These are phyloP conservation scores for Sarocladium oryzae DNA, from an alignment of 2,329 filamentous ascomycete species.

Conservation along the genomic window DNA sequence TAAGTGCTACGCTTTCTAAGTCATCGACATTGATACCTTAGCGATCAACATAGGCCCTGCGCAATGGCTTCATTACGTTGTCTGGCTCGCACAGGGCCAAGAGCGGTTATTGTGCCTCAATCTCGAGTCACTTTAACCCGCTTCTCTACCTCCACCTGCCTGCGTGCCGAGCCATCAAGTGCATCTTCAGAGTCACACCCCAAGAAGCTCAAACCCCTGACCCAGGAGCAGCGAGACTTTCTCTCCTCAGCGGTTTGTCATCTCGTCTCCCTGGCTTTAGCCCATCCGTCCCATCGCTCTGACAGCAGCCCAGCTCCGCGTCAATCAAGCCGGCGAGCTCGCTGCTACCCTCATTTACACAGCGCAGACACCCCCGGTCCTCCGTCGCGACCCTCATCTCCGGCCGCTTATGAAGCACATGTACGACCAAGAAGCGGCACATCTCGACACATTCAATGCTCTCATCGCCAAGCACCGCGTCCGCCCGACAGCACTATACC, in stretches of 20 bases:
- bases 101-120: neutral
- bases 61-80: conserved; percentile 17
- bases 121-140: neutral
- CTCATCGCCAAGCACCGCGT: conserved; percentile 82
- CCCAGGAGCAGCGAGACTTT: conserved; percentile 63
- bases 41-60: neutral
- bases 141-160: conserved; percentile 4
- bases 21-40: neutral
- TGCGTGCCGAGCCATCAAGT: conserved; percentile 12
- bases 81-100: conserved; percentile 12
- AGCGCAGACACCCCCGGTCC: conserved; percentile 76
- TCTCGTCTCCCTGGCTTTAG: too few species aligned
- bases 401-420: conserved; percentile 92
- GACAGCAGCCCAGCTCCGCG: conserved; percentile 57
- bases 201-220: conserved; percentile 53
- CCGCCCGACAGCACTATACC: conserved; percentile 87
- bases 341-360: conserved; percentile 92
- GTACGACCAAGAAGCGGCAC: conserved; percentile 91
- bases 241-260: conserved; percentile 62
- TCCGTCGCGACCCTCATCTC: conserved; percentile 76
- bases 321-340: conserved; percentile 97
- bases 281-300: neutral
- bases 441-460: conserved; percentile 78
- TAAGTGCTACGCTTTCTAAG: too few species aligned
- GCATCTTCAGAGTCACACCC: conserved; percentile 20